Evolutionary conservation across 2,329 filamentous ascomycete genomes (phyloP), one percentile per base, ranked within the genome.

Genomic region (Pyrenophora seminiperda): DNA sequence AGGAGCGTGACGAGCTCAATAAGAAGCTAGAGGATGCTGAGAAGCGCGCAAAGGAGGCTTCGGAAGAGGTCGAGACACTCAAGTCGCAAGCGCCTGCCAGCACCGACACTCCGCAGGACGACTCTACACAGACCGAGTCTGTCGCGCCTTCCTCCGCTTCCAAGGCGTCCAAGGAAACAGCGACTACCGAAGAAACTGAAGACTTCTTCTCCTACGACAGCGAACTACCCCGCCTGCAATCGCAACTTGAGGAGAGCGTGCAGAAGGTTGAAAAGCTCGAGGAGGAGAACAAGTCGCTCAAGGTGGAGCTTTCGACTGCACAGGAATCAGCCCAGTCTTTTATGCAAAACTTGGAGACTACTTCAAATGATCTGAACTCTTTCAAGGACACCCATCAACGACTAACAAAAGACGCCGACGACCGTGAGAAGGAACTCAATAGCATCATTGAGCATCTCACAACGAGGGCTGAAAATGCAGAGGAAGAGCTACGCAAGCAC

Each of bases 141-240:
- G 44, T 48, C n/a, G 59, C 61, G 14, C 55, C 63, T 29, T 67
- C 63, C 1, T 61, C 66, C 1, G 49, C 61, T 1, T 62, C 66
- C 2, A 68, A 68, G 41, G 54, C 58, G 4, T 61, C 65, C 2
- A 68, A 68, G 43, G 54, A 63, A 9, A 62, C 63, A 1, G 61
- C 63, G 11, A 45, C 54, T 10, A 48, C 68, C 1, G 67, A 77
- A 7, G 71, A 73, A 56, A 76, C 73, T 18, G 89, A 92, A 57
- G 90, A 96, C 40, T 88, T 97, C 73, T 97, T 97, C 74, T 96
- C 91, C 0, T 95, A 91, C 62, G 92, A 97, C 50, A 87, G 88
- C 41, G 93, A 97, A 73, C 80, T 95, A 11, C 89, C 90, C 3
- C 84, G 89, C 45, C 76, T 96, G n/a, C 88, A 95, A 65, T 80